These are phyloP conservation scores for Geosmithia morbida DNA, from an alignment of 2,329 filamentous ascomycete genomes.

Conservation along the genomic window DNA sequence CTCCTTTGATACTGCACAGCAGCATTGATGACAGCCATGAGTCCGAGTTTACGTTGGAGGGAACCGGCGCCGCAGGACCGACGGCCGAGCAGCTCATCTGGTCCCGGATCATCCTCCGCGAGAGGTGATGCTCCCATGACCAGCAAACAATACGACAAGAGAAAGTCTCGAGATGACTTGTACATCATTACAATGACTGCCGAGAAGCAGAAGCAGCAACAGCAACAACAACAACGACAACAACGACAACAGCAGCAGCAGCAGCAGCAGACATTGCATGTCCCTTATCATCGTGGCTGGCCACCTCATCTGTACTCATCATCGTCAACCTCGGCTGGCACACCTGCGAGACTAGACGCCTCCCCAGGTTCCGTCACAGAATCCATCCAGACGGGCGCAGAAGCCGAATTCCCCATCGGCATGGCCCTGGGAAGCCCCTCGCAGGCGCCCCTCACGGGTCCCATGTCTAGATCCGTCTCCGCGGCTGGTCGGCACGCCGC, in stretches of 20 bases:
- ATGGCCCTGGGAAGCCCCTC: slow-evolving; percentile 61
- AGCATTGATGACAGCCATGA: not conserved
- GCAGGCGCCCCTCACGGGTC: slow-evolving; percentile 15
- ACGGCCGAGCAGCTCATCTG: slow-evolving; percentile 3
- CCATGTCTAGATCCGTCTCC: slow-evolving; percentile 1
- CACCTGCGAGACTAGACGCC: not conserved
- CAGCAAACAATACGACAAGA: slow-evolving; percentile 2
- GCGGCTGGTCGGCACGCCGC: not conserved
- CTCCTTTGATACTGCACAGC: not conserved
- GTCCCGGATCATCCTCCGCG: not conserved
- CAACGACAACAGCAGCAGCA: slow-evolving; percentile 1
- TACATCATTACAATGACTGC: slow-evolving; percentile 2
- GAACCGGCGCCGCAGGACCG: not conserved
- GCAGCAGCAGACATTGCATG: slow-evolving; percentile 1
- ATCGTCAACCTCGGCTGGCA: not conserved
- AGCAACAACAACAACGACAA: no score
- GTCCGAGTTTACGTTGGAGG: not conserved
- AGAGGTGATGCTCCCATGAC: not conserved
- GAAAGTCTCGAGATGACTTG: slow-evolving; percentile 4
- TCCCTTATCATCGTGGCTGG: not conserved
- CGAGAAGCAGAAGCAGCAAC: slow-evolving; percentile 3
- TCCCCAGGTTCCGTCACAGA: no score
- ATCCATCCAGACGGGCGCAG: no score
- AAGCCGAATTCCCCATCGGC: slow-evolving; percentile 36
- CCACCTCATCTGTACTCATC: not conserved